Percentiles rank a stretch among this genome's conserved stretches.
These are phyloP conservation scores for Pholiota conissans DNA, from an alignment of 768 basidiomycete species.

Conservation along the genomic window DNA sequence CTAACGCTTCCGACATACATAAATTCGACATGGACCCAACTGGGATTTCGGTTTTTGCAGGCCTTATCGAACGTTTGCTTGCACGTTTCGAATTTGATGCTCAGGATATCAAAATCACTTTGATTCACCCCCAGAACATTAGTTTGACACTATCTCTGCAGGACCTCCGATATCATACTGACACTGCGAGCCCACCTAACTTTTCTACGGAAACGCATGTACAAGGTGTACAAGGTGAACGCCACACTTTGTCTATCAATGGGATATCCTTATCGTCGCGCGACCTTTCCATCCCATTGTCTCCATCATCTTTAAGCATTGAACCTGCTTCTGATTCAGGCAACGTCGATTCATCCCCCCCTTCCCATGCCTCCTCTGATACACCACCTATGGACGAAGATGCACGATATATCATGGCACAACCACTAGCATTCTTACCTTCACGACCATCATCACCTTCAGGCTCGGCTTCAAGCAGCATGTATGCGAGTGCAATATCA, in stretches of 20 bases:
- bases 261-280: slow-evolving; percentile 54
- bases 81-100: slow-evolving; percentile 80
- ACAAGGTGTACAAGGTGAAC: slow-evolving; percentile 24
- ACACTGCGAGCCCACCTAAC: slow-evolving; percentile 24
- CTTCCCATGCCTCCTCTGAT: slow-evolving; percentile 52
- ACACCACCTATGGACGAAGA: slow-evolving; percentile 70
- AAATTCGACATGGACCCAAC: slow-evolving; percentile 57
- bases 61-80: slow-evolving; percentile 76
- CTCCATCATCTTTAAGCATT: slow-evolving; percentile 10
- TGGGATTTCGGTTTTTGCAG: slow-evolving; percentile 80
- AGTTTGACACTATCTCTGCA: slow-evolving; percentile 60
- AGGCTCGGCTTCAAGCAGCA: slow-evolving; percentile 57
- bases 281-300: slow-evolving; percentile 6
- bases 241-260: slow-evolving; percentile 53
- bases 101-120: slow-evolving; percentile 61
- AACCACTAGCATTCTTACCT: slow-evolving; percentile 67
- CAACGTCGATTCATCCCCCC: slow-evolving; percentile 29
- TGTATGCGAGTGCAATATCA: slow-evolving; percentile 79
- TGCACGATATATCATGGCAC: slow-evolving; percentile 67
- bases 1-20: slow-evolving; percentile 37
- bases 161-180: slow-evolving; percentile 59
- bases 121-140: slow-evolving; percentile 65
- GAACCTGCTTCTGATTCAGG: slow-evolving; percentile 19
- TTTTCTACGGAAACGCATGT: too few relatives aligned
- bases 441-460: slow-evolving; percentile 43